A percentile compares a stretch with the other conserved stretches of the same genome.
Evolutionary conservation across 2,329 filamentous ascomycete genomes (phyloP).

Genomic region (Fusarium mangiferae): DNA sequence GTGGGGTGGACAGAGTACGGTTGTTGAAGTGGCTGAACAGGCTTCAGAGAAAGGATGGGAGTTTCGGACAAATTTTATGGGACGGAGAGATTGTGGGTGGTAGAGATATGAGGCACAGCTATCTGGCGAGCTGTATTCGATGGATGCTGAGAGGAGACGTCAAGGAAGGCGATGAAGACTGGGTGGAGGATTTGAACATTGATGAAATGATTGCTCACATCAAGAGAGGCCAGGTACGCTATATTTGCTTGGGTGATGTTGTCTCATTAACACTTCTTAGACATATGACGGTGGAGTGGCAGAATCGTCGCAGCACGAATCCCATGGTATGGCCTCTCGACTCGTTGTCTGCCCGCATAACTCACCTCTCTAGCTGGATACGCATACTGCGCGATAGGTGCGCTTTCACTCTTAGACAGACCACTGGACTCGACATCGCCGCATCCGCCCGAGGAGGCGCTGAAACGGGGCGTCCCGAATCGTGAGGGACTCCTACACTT

Average conservation of each 20-base stretch:
- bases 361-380: slow-evolving; percentile 73
- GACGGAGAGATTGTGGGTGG: slow-evolving; percentile 74
- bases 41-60: slow-evolving; percentile 85
- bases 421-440: slow-evolving; percentile 53
- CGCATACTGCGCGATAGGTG: slow-evolving; percentile 86
- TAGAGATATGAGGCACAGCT: slow-evolving; percentile 87
- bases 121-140: slow-evolving; percentile 81
- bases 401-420: slow-evolving; percentile 78
- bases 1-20: slow-evolving; percentile 72
- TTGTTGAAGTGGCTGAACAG: slow-evolving; percentile 78
- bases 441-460: slow-evolving; percentile 35
- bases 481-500: slow-evolving; percentile 58
- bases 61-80: slow-evolving; percentile 86
- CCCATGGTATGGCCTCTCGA: slow-evolving; percentile 70
- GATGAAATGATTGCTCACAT: slow-evolving; percentile 77
- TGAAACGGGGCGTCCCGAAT: slow-evolving; percentile 51
- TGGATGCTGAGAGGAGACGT: slow-evolving; percentile 79
- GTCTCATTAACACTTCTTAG: slow-evolving; percentile 52
- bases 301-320: slow-evolving; percentile 81
- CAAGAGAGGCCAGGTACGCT: slow-evolving; percentile 64
- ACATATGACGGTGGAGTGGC: slow-evolving; percentile 88
- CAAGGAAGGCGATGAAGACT: slow-evolving; percentile 60
- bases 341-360: not conserved
- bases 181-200: slow-evolving; percentile 78
- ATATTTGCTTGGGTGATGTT: not conserved